Evolutionary conservation across 306 rosid species (phyloP), one percentile per base, ranked within the genome.

Genomic region (Oemleria cerasiformis): DNA sequence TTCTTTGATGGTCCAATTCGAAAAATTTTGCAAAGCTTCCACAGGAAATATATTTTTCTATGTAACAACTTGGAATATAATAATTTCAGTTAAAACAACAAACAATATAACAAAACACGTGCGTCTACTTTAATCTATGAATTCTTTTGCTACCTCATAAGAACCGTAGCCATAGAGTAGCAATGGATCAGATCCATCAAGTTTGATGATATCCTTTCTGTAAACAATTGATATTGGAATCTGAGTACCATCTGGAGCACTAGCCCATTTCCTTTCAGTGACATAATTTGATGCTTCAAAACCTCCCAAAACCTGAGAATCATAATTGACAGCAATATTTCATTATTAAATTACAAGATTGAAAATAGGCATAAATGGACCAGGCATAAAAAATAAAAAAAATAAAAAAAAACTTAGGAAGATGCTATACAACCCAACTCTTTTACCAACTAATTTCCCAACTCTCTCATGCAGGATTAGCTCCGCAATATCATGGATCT

Each of bases 111-210:
- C 3, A 36, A 5, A 38, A n/a, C 2, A 30, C 20, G 6, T 0
- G 67, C 9, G 8, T 57, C 8, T n/a, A 66, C 20, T 43, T 71
- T 9, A 78, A 20, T 50, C 15, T 14, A 40, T 20, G 47, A 21
- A 48, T 53, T 45, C 10, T 17, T 63, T 47, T 79, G 51, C 71
- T 91, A 90, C 98, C 98, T 93, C 97, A 70, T 93, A 93, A 21
- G 98, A 93, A 38, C 98, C 98, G 58, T 93, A 93, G 79, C 98
- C 98, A 64, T 93, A 87, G 72, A 93, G 98, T 62, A 91, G 87
- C 68, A 91, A 83, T 45, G 98, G 94, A 78, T 91, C 92, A 48
- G 91, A 87, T 58, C 98, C 98, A 82, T 93, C 96, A 67, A 93
- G 91, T 80, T 89, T 87, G 72, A 87, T 90, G 47, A 84, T 80